Conservation (phyloP, 202 grass and related monocot genomes). For the Schoenoplectus tabernaemontani region DNA sequence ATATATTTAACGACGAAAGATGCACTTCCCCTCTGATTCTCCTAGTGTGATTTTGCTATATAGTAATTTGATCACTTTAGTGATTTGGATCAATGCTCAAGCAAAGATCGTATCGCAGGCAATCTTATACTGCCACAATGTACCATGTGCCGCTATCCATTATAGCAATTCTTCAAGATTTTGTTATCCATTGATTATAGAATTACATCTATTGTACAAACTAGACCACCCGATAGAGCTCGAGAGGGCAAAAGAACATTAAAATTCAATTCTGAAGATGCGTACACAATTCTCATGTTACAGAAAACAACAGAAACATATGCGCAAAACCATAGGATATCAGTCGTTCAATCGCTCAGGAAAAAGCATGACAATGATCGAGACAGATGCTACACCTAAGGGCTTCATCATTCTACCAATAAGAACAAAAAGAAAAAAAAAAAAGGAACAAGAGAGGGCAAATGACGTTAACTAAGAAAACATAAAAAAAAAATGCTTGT, state of each 20-base stretch:
- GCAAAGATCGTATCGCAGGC: background rate
- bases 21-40: background rate
- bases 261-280: background rate
- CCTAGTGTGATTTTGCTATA: background rate
- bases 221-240: too few species aligned
- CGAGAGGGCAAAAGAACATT: background rate
- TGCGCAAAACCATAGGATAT: background rate
- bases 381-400: conserved; percentile 14
- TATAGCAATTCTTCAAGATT: background rate
- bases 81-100: background rate
- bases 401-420: conserved; percentile 2
- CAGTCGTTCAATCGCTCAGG: background rate
- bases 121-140: background rate
- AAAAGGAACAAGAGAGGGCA: conserved; percentile 30
- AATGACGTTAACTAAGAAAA: conserved; percentile 10
- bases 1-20: background rate
- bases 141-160: background rate
- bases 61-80: background rate
- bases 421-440: background rate
- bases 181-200: background rate
- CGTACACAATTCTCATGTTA: conserved; percentile 4
- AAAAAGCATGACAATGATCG: conserved; percentile 10
- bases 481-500: conserved; percentile 33
- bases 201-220: background rate
- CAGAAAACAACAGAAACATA: background rate